phyloP scores from a whole-genome alignment of 331 rosid genomes.

The Rhamnella rubrinervis region DNA sequence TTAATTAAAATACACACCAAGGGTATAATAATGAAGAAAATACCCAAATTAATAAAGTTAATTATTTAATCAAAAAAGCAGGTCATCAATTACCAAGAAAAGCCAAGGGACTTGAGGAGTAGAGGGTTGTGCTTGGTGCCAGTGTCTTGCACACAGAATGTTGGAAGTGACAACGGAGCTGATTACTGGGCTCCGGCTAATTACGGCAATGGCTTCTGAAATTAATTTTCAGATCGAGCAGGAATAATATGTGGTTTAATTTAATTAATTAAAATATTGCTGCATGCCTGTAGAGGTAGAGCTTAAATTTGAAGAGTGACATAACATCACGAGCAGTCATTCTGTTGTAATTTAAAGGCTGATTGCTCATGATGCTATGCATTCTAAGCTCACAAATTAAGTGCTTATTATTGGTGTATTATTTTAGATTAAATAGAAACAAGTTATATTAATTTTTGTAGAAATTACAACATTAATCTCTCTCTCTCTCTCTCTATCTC shows the following conservation, averaged over 20 bases:
- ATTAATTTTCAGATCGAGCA: not conserved
- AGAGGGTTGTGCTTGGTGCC: slow-evolving; percentile 86
- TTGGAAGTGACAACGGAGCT: slow-evolving; percentile 74
- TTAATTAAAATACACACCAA: too few species aligned
- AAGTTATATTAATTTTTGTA: not conserved
- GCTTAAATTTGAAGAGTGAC: slow-evolving; percentile 16
- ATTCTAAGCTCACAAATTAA: slow-evolving; percentile 1
- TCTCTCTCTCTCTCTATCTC: not conserved
- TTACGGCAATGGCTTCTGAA: slow-evolving; percentile 54
- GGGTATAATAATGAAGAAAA: not conserved
- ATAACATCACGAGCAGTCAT: slow-evolving; percentile 71
- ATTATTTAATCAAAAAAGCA: not conserved
- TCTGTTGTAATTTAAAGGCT: slow-evolving; percentile 42
- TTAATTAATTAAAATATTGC: not conserved
- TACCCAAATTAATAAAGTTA: not conserved
- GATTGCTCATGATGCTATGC: slow-evolving; percentile 78
- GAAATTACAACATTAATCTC: not conserved
- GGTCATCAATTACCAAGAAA: slow-evolving; percentile 33
- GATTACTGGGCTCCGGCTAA: slow-evolving; percentile 74
- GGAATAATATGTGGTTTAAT: not conserved
- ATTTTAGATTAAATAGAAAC: too few species aligned
- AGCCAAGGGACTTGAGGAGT: slow-evolving; percentile 57
- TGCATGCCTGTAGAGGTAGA: not conserved
- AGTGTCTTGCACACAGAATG: slow-evolving; percentile 59
- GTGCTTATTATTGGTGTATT: too few species aligned